Base-by-base conservation (phyloP, 208 protist species). In the Trypanosoma platydactyli region DNA sequence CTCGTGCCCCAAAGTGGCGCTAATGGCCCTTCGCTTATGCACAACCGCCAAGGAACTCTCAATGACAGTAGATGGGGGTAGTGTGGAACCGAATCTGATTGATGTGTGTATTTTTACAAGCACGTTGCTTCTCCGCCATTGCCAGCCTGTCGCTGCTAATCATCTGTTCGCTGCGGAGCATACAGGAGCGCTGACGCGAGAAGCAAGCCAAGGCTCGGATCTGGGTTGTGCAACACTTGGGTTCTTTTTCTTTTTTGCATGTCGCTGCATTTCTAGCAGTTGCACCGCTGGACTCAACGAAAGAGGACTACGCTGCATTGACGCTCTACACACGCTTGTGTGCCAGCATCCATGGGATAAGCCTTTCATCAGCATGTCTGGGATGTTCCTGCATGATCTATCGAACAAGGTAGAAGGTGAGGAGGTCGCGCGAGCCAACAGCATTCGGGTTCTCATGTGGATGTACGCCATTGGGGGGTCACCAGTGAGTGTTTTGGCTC, bases 181-280 rank as follows among this genome's bases (percentile, higher is more conserved):
- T n/a, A 55, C 29, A 4, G 57, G 65, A 44, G 51, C 30, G 18
- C 30, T 74, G 18, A 55, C 41, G 22, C 49, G 42, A 20, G 20
- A 67, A 30, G 7, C 33, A 29, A 46, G 64, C 58, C 33, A 9
- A 22, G 1, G 48, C 0, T 20, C 25, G 30, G 16, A 12, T 20
- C 18, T 20, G 35, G 30, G 55, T 16, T 55, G 74, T 82, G 24
- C 66, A 71, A 63, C 79, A 56, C 50, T 91, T 77, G 55, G 60
- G 73, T 75, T 68, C 42, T 59, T 75, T 27, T 75, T 75, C 22
- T 41, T 44, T 1, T 68, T 75, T 68, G 53, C 48, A 5, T 5
- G 68, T 56, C 61, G 61, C 20, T 68, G 69, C 54, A 12, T 75
- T 22, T 51, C 51, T 51, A 25, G 20, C 11, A n/a, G 27, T 27